These are phyloP conservation scores for Globisporangium takayamanum DNA, from an alignment of 352 stramenopile genomes.

Conservation along the genomic window DNA sequence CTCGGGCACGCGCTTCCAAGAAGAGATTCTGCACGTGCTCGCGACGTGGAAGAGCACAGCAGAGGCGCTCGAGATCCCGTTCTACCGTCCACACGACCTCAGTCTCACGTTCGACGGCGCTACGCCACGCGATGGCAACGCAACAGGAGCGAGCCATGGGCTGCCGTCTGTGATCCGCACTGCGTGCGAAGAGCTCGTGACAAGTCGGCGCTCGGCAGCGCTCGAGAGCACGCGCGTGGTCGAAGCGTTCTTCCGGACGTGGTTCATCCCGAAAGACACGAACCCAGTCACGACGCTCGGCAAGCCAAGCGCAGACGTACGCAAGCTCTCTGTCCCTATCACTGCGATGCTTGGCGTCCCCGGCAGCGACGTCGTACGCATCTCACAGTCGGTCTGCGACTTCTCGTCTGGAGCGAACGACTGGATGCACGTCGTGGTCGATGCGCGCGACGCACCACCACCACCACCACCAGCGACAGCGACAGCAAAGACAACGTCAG, in stretches of 20 bases:
- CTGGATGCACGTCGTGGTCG: conserved; percentile 35
- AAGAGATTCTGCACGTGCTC: conserved; percentile 51
- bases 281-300: conserved; percentile 28
- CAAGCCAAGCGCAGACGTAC: conserved; percentile 25
- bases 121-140: conserved; percentile 29
- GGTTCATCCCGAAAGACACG: conserved; percentile 56
- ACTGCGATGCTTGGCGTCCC: conserved; percentile 59
- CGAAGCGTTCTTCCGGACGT: conserved; percentile 38
- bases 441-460: conserved; percentile 23
- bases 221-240: conserved; percentile 18
- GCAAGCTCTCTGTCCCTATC: conserved; percentile 38
- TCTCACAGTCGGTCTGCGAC: conserved; percentile 36
- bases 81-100: conserved; percentile 49
- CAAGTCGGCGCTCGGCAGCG: conserved; percentile 15
- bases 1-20: conserved; percentile 55
- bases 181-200: conserved; percentile 22
- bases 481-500: background rate
- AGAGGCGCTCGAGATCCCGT: conserved; percentile 32
- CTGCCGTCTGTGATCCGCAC: conserved; percentile 9
- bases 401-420: conserved; percentile 37
- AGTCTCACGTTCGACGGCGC: conserved; percentile 27
- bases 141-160: conserved; percentile 1
- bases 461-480: conserved; percentile 8
- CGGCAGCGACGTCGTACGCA: conserved; percentile 36
- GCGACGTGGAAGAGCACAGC: conserved; percentile 49